phyloP scores from a whole-genome alignment of 495 filamentous ascomycete genomes.

The Talaromyces borbonicus region DNA sequence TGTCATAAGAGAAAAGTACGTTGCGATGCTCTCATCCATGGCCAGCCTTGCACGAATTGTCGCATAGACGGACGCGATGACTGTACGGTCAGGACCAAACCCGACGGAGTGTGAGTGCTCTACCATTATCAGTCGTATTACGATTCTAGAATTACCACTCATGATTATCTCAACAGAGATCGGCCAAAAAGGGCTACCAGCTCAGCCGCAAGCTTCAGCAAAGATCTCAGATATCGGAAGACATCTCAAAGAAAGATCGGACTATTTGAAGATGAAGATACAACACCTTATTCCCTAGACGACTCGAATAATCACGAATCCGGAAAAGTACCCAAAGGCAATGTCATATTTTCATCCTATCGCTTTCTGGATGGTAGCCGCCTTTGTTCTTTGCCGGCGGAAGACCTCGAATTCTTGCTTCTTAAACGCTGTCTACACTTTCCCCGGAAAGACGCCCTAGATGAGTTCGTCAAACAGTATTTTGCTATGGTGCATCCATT shows the following conservation, averaged over 20 bases:
- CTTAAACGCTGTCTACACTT: conserved; percentile 34
- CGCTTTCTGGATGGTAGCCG: conserved; percentile 27
- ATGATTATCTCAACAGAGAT: background rate
- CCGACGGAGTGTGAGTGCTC: conserved; percentile 22
- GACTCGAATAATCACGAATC: background rate
- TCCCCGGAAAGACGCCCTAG: conserved; percentile 24
- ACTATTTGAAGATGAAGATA: background rate
- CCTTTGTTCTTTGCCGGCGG: conserved; percentile 25
- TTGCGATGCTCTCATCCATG: conserved; percentile 39
- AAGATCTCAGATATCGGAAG: no score
- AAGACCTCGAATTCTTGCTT: conserved; percentile 34
- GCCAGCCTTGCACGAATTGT: conserved; percentile 41
- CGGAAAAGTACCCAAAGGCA: background rate
- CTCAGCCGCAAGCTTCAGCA: no score
- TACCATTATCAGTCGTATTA: conserved; percentile 10
- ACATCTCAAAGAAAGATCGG: background rate
- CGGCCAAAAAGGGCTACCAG: no score
- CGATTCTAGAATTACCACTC: background rate
- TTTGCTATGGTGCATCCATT: conserved; percentile 39
- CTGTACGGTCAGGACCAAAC: conserved; percentile 23
- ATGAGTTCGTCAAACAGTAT: conserved; percentile 38
- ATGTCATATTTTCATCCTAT: conserved; percentile 18
- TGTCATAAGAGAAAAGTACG: conserved; percentile 43
- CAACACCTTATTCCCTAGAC: background rate
- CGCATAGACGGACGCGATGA: conserved; percentile 30